A percentile compares a stretch with the other conserved stretches of the same genome.
Conservation (phyloP, 1,139 yeast genomes). For the Scheffersomyces lignicola region DNA sequence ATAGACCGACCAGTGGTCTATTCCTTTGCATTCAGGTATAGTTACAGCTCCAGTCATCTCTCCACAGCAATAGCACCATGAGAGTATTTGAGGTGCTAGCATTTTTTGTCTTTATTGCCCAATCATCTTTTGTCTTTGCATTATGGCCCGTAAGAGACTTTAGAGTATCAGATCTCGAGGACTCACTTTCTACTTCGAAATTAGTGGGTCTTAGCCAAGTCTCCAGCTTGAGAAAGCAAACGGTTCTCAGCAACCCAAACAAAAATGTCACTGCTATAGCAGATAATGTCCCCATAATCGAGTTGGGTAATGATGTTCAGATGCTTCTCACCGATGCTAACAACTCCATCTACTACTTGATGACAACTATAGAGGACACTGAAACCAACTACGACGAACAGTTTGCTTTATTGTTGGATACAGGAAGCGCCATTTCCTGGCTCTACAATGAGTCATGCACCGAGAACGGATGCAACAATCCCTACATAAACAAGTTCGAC, state of each 20-base stretch:
- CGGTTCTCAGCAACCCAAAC: slow-evolving; percentile 1
- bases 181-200: not conserved
- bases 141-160: slow-evolving; percentile 21
- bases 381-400: slow-evolving; percentile 31
- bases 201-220: slow-evolving; percentile 1
- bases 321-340: slow-evolving; percentile 26
- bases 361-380: slow-evolving; percentile 17
- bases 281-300: slow-evolving; percentile 19
- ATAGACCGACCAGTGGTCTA: too few species aligned
- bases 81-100: slow-evolving; percentile 1
- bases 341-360: slow-evolving; percentile 27
- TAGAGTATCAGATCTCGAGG: slow-evolving; percentile 16
- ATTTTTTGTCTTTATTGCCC: not conserved
- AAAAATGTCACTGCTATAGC: too few species aligned
- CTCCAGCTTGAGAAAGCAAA: not conserved
- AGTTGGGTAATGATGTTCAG: slow-evolving; percentile 19
- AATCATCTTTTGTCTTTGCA: slow-evolving; percentile 11
- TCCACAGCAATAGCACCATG: too few species aligned
- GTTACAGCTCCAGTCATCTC: too few species aligned
- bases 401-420: slow-evolving; percentile 58
- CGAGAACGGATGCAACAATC: slow-evolving; percentile 40
- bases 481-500: slow-evolving; percentile 19
- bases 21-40: too few species aligned
- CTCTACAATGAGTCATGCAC: slow-evolving; percentile 55
- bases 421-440: slow-evolving; percentile 70